phyloP scores from a whole-genome alignment of 768 basidiomycete genomes.

The Lactarius trivialis region DNA sequence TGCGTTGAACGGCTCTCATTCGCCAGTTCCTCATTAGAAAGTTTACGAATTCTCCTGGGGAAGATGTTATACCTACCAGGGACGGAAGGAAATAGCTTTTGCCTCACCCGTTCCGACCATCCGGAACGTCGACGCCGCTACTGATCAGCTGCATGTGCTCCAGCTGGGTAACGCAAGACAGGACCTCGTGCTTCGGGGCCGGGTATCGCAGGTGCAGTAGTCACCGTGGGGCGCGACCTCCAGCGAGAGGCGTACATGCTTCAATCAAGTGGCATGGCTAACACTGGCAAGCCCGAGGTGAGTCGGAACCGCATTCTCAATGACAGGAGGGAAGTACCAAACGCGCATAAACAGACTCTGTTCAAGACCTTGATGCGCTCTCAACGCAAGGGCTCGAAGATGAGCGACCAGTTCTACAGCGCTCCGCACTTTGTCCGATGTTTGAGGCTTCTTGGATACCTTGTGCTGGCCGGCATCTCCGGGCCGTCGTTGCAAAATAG shows the following conservation, averaged over 20 bases:
- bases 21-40: conserved; percentile 87
- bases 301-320: conserved; percentile 10
- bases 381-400: conserved; percentile 76
- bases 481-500: conserved; percentile 91
- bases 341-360: conserved; percentile 60
- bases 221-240: conserved; percentile 87
- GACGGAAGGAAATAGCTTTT: background rate
- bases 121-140: conserved; percentile 79
- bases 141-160: conserved; percentile 98
- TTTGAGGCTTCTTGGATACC: conserved; percentile 99
- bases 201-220: conserved; percentile 76
- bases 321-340: background rate
- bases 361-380: conserved; percentile 90
- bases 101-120: conserved; percentile 76
- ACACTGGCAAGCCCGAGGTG: conserved; percentile 95
- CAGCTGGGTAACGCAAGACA: conserved; percentile 95
- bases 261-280: conserved; percentile 94
- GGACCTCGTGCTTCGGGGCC: conserved; percentile 77
- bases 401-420: conserved; percentile 86
- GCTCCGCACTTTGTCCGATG: conserved; percentile 97
- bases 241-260: conserved; percentile 94
- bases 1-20: conserved; percentile 96
- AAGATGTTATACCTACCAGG: conserved; percentile 15
- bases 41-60: conserved; percentile 43
- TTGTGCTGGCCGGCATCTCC: conserved; percentile 90